Base-by-base conservation (phyloP, 768 basidiomycete species). In the Hortiboletus campestris region DNA sequence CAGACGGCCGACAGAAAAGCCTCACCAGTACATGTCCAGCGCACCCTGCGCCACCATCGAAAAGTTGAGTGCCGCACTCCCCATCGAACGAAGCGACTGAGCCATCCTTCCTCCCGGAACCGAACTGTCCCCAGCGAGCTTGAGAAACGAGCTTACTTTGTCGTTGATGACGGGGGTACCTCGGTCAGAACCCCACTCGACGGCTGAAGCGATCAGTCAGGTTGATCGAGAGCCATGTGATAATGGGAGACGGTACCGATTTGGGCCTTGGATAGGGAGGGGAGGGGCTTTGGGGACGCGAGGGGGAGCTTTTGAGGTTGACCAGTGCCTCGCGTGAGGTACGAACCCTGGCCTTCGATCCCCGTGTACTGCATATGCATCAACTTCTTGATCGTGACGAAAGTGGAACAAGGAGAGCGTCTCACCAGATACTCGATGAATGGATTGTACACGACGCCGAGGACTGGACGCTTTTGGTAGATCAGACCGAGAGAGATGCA, bases 391-490 rank as follows among this genome's bases (percentile, higher is more conserved):
- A 28, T 39, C 41, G 11, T 49, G 19, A 47, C 34, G 1, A 41
- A 2, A 28, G 10, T 6, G 13, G 19, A 6, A 19, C 20, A 16
- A 13, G 3, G 31, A 35, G 6, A 16, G 31, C 42, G 29, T 9
- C 63, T 60, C 53, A 89, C 88, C 51, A 96, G 78, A 49, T 94
- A 84, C 59, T 92, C 82, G 51, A 94, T 80, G 80, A 94, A 94
- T 0, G 95, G 95, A 67, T 94, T 94, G 76, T 85, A 96, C 57
- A 98, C 87, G 39, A 98, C 94, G 2, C 95, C 95, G 17, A 97
- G 78, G 8, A 95, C 81, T 2, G 95, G 92, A 8, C 83, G 78
- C 58, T 85, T 85, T 55, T 87, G 79, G 75, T 90, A 86, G 57
- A 95, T 87, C 63, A 98, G 77, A 8, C 94, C 95, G 49, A 98